Percentiles rank a stretch among this genome's conserved stretches.
Evolutionary conservation across 2,329 filamentous ascomycete genomes (phyloP).

Genomic region (Helminthosporium solani): DNA sequence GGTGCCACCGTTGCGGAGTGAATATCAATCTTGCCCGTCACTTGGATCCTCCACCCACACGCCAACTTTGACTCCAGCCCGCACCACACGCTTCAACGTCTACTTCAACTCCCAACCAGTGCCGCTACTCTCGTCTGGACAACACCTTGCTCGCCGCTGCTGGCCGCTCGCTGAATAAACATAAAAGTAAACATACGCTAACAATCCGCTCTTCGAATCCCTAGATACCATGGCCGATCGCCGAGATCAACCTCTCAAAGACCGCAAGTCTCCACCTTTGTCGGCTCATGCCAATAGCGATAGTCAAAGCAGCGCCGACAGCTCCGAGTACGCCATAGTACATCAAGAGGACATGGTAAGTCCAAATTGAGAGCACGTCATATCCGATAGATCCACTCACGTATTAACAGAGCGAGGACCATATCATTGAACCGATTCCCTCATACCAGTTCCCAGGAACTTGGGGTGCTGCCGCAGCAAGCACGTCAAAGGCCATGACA

Average conservation of each 20-base stretch:
- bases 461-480: conserved; percentile 14
- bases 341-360: neutral
- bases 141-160: neutral
- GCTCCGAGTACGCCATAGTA: neutral
- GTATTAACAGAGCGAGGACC: neutral
- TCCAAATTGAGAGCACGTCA: neutral
- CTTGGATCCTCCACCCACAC: neutral
- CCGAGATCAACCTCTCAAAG: neutral
- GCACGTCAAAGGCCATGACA: conserved; percentile 10
- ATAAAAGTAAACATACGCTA: neutral
- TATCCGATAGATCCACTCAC: neutral
- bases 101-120: neutral
- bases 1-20: neutral
- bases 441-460: conserved; percentile 18
- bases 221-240: neutral
- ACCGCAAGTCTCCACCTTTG: neutral
- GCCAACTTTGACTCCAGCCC: neutral
- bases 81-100: neutral
- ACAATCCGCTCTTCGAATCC: neutral
- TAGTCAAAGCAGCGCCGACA: neutral
- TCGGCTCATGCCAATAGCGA: neutral
- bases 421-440: neutral
- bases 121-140: neutral
- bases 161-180: neutral
- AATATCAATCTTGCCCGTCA: neutral